A percentile compares a stretch with the other conserved stretches of the same genome.
Evolutionary conservation across 139 green algal species (phyloP).

Genomic region (Chlorella sp.): DNA sequence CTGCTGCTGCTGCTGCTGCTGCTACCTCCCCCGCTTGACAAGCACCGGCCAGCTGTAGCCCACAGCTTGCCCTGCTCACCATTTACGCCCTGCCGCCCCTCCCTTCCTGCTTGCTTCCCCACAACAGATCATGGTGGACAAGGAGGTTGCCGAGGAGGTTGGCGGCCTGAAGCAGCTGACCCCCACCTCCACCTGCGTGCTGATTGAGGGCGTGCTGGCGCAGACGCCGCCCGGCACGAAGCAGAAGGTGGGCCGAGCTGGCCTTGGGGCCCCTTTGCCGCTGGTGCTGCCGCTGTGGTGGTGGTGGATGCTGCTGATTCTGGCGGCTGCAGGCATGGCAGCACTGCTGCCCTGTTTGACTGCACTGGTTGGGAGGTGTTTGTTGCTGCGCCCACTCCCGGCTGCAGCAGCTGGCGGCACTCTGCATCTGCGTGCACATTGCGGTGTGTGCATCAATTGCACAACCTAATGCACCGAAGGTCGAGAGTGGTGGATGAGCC

Average conservation of each 20-base stretch:
- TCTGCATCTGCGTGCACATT: too few relatives aligned
- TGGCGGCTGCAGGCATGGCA: neutral
- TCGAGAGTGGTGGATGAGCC: conserved; percentile 50
- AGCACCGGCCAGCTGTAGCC: too few relatives aligned
- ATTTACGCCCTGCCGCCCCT: neutral
- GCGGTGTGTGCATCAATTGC: too few relatives aligned
- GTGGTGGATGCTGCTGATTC: neutral
- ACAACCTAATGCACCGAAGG: conserved; percentile 22
- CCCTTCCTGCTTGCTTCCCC: too few relatives aligned
- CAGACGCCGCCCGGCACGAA: conserved; percentile 90
- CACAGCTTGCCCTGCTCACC: too few relatives aligned
- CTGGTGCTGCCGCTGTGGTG: neutral
- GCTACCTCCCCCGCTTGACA: too few relatives aligned
- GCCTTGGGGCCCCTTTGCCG: too few relatives aligned
- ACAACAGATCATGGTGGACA: conserved; percentile 81
- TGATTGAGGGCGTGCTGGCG: conserved; percentile 88
- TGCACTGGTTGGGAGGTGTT: too few relatives aligned
- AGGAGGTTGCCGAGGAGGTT: conserved; percentile 78
- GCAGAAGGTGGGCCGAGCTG: conserved; percentile 67
- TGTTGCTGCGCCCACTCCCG: too few relatives aligned
- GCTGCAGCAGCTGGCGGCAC: too few relatives aligned
- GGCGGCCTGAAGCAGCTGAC: conserved; percentile 75
- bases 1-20: too few relatives aligned
- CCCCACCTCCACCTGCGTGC: conserved; percentile 88
- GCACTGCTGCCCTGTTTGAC: neutral